phyloP scores from a whole-genome alignment of 768 basidiomycete genomes.

The Podaxis mareebaensis region DNA sequence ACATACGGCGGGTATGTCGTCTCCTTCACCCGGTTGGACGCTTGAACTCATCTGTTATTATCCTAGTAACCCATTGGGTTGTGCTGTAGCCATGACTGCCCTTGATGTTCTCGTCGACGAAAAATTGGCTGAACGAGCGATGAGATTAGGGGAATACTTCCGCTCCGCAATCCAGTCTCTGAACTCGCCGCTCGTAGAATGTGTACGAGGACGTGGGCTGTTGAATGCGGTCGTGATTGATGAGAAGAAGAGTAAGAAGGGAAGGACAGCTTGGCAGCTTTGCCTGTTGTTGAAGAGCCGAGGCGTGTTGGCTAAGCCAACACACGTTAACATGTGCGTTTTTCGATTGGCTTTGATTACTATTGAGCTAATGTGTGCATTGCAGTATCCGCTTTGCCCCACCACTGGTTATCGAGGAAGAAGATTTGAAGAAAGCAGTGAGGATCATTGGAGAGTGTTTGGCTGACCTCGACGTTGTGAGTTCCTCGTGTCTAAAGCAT shows the following conservation, averaged over 20 bases:
- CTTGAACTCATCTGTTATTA: neutral
- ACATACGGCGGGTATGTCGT: conserved; percentile 87
- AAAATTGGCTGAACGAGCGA: conserved; percentile 78
- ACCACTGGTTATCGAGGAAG: conserved; percentile 91
- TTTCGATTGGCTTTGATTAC: neutral
- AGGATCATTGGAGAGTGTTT: conserved; percentile 76
- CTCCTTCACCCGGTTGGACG: conserved; percentile 1
- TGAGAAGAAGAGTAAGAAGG: conserved; percentile 72
- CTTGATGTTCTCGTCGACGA: conserved; percentile 91
- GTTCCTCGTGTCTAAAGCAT: conserved; percentile 17
- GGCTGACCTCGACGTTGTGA: conserved; percentile 76
- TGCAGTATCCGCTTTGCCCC: conserved; percentile 93
- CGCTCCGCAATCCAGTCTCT: conserved; percentile 59
- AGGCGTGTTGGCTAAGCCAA: conserved; percentile 94
- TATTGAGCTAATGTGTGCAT: neutral
- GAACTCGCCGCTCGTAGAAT: conserved; percentile 68
- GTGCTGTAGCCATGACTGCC: conserved; percentile 94
- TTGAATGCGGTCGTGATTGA: conserved; percentile 95
- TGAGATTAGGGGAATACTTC: conserved; percentile 79
- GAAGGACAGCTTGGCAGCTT: conserved; percentile 92
- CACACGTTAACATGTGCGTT: conserved; percentile 89
- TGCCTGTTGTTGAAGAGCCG: conserved; percentile 90
- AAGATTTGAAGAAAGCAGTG: conserved; percentile 75
- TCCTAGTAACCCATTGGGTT: conserved; percentile 86
- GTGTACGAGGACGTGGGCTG: conserved; percentile 84